Base-by-base conservation (phyloP, 2,329 filamentous ascomycete species). In the Dactylonectria macrodidyma region DNA sequence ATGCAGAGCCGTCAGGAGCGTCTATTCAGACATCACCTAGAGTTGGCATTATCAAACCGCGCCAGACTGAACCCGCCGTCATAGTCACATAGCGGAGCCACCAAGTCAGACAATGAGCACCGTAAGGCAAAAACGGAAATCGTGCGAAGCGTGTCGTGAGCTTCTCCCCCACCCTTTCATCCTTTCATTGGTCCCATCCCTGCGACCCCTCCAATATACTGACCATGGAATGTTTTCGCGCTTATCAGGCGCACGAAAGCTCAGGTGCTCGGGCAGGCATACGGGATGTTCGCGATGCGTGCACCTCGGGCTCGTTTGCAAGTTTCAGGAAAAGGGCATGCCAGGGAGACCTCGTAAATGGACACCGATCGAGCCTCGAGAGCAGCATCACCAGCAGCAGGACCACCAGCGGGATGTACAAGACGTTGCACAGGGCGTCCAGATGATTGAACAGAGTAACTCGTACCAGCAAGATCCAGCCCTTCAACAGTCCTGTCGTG, bases 121-220 rank as follows among this genome's bases (percentile, higher is more conserved):
- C 41, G 66, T 61, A 22, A 69, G 70, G 48, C 75, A 77, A 36
- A 71, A 76, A 41, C 70, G 75, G 55, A 72, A 73, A 47, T 78
- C 76, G 34, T 78, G 75, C 46, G 73, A 78, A 67, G 68, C 75
- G 12, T 77, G 75, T 64, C 72, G 75, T 77, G 69, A 71, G 74
- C 56, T 52, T 2, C n/a, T 33, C 26, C 75, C 46, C 24, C 19
- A 19, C 19, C 19, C 19, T 19, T 19, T 19, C 19, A 19, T 19
- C 19, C 19, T 19, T 19, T 36, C 51, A 38, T 55, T 55, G 16
- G 30, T 55, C 30, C 51, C 14, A 55, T 38, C 2, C 11, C 26
- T 7, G 30, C 19, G 19, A 19, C 19, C 36, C 51, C n/a, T 59
- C 55, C 33, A 51, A 19, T 19, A n/a, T 50, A 30, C 44, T 59